A percentile compares a stretch with the other conserved stretches of the same genome.
Evolutionary conservation across 179 eudicot species (phyloP).

Genomic region (Heliamphora pulchella): DNA sequence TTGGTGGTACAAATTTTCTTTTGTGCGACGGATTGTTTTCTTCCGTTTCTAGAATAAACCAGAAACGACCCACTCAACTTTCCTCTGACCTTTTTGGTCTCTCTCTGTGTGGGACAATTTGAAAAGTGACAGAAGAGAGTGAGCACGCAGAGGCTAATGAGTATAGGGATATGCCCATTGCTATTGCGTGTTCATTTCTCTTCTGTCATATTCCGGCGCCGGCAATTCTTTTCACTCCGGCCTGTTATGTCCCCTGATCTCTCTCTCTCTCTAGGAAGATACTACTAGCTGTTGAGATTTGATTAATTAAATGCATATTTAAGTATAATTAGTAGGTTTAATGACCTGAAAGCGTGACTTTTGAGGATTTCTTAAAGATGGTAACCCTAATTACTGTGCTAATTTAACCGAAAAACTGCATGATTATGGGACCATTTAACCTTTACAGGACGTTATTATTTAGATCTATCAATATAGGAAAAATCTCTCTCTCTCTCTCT

Average conservation of each 20-base stretch:
- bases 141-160: constrained; percentile 40
- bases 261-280: too few species aligned
- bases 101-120: too few species aligned
- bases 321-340: background rate
- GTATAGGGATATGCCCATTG: background rate
- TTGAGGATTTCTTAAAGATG: background rate
- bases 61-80: too few species aligned
- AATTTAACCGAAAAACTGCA: constrained; percentile 19
- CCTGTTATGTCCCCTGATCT: background rate
- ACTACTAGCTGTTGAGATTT: background rate
- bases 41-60: background rate
- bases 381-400: constrained; percentile 21
- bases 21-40: background rate
- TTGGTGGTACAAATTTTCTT: too few species aligned
- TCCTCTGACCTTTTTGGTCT: too few species aligned
- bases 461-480: too few species aligned
- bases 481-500: too few species aligned
- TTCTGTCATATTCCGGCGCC: constrained; percentile 19
- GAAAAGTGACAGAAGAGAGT: constrained; percentile 53
- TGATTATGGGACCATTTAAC: constrained; percentile 10
- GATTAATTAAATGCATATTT: constrained; percentile 5
- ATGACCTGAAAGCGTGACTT: constrained; percentile 13
- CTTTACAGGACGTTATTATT: too few species aligned
- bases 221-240: background rate
- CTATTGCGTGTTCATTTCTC: constrained; percentile 30